Conservation (phyloP, 176 grass and related monocot genomes). For the Pharus latifolius region DNA sequence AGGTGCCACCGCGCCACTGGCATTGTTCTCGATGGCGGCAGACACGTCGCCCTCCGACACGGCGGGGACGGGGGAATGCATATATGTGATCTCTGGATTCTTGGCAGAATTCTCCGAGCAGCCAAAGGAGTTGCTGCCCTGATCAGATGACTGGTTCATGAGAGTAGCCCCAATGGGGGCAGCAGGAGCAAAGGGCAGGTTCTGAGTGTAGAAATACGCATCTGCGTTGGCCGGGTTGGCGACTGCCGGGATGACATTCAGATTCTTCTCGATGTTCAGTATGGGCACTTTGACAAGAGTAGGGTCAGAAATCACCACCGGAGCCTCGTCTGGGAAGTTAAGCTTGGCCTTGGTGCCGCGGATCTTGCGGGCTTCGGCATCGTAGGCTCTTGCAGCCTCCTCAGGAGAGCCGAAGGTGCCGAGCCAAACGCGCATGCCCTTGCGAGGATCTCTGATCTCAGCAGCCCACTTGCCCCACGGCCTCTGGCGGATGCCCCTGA, state of each 20-base stretch:
- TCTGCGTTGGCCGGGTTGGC: conserved; percentile 13
- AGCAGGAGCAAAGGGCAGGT: conserved; percentile 1
- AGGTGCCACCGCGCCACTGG: neutral
- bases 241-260: neutral
- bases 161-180: conserved; percentile 12
- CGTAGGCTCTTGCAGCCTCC: conserved; percentile 95
- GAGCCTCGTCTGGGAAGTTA: conserved; percentile 66
- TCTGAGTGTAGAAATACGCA: conserved; percentile 11
- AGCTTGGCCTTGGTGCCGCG: conserved; percentile 96
- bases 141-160: conserved; percentile 53
- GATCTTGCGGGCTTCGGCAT: conserved; percentile 75
- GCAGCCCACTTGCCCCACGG: conserved; percentile 99
- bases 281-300: neutral
- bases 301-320: neutral
- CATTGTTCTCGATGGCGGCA: conserved; percentile 16
- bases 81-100: conserved; percentile 33
- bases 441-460: conserved; percentile 93
- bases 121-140: conserved; percentile 58
- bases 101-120: conserved; percentile 32
- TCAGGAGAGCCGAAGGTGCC: conserved; percentile 88
- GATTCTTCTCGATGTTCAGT: conserved; percentile 22
- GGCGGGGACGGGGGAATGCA: conserved; percentile 12
- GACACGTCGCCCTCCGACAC: conserved; percentile 4
- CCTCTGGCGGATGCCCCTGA: conserved; percentile 80
- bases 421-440: conserved; percentile 91